These are phyloP conservation scores for Mytilinidion resinicola DNA, from an alignment of 495 filamentous ascomycete species.

Conservation along the genomic window DNA sequence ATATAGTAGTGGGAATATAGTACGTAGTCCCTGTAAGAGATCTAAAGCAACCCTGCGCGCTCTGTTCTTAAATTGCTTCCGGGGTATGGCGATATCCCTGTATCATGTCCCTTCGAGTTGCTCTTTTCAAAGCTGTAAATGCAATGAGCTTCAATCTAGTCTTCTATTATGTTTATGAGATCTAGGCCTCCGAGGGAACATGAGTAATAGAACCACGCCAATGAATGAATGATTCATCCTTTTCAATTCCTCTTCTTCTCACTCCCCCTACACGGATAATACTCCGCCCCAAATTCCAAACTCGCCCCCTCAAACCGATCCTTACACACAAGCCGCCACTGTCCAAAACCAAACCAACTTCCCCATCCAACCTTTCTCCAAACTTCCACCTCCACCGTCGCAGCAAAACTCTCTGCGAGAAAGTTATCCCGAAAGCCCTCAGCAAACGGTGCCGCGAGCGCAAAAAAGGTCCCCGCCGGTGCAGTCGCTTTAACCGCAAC, in stretches of 20 bases:
- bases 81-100: too few species aligned
- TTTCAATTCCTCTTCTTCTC: slow-evolving; percentile 22
- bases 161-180: too few species aligned
- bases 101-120: too few species aligned
- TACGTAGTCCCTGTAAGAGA: too few species aligned
- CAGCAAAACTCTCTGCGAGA: slow-evolving; percentile 42
- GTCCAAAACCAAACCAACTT: slow-evolving; percentile 23
- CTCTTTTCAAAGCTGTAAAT: too few species aligned
- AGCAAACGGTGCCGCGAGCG: slow-evolving; percentile 36
- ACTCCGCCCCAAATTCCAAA: slow-evolving; percentile 44
- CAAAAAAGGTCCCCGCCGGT: slow-evolving; percentile 35
- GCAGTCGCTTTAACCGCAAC: slow-evolving; percentile 34
- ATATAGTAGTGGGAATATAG: too few species aligned
- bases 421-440: slow-evolving; percentile 39
- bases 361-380: slow-evolving; percentile 31
- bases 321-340: slow-evolving; percentile 34
- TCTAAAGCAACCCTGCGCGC: too few species aligned
- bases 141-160: too few species aligned
- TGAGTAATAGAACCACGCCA: too few species aligned
- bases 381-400: slow-evolving; percentile 34
- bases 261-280: slow-evolving; percentile 32
- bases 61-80: too few species aligned
- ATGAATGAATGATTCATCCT: neutral
- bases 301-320: slow-evolving; percentile 36
- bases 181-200: too few species aligned